Evolutionary conservation across 129 eudicot genomes (phyloP).

Genomic region (Mikania micrantha): DNA sequence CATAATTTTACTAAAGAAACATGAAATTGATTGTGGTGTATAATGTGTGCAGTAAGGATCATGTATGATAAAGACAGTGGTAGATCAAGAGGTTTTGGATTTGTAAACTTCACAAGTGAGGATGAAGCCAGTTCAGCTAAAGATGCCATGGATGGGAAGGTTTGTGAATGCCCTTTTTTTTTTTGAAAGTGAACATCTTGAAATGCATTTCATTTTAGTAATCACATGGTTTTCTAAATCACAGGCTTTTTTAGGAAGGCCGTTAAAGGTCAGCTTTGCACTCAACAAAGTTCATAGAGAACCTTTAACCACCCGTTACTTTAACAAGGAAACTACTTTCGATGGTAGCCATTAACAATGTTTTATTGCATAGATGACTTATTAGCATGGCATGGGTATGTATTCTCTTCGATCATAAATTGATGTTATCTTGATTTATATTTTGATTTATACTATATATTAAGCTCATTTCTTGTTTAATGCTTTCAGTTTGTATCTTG

Average conservation of each 20-base stretch:
- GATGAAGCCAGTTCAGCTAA: conserved; percentile 65
- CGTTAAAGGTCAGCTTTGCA: conserved; percentile 56
- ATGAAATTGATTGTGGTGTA: background rate
- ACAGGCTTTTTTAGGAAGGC: conserved; percentile 66
- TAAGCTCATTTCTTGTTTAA: background rate
- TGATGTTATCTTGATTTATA: background rate
- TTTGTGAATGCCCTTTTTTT: background rate
- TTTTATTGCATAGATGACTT: background rate
- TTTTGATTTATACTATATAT: background rate
- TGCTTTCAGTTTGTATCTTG: background rate
- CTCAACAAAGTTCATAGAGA: conserved; percentile 59
- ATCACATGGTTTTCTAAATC: background rate
- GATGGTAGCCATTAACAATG: conserved; percentile 13
- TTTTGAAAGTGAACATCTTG: background rate
- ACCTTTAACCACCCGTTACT: conserved; percentile 49
- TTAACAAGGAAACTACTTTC: conserved; percentile 17
- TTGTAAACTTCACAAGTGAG: conserved; percentile 51
- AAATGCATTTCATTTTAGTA: background rate
- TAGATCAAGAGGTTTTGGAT: conserved; percentile 80
- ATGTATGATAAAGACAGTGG: conserved; percentile 69
- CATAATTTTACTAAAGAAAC: background rate
- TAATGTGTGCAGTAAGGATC: conserved; percentile 53
- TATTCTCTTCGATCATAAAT: conserved; percentile 1
- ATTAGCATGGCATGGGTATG: conserved; percentile 4
- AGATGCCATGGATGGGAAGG: conserved; percentile 89